These are phyloP conservation scores for Viridothelium virens DNA, from an alignment of 495 filamentous ascomycete genomes.

Conservation along the genomic window DNA sequence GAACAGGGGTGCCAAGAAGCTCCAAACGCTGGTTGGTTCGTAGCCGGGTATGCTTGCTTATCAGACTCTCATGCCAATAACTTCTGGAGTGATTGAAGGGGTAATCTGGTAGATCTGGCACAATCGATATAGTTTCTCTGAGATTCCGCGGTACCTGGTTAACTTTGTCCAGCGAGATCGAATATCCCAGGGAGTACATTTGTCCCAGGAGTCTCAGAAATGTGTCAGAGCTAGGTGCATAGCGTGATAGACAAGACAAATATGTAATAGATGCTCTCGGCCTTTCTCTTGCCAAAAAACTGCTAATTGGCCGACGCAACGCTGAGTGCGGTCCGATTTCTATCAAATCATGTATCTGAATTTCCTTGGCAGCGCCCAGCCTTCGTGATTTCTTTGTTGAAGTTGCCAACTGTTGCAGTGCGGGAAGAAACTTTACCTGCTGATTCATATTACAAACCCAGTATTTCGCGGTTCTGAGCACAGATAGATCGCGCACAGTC, in stretches of 20 bases:
- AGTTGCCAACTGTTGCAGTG: not conserved
- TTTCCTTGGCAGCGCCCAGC: not conserved
- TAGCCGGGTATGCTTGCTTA: conserved; percentile 43
- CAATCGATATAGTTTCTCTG: not conserved
- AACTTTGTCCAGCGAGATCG: conserved; percentile 21
- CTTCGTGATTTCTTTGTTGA: not conserved
- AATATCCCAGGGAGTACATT: conserved; percentile 23
- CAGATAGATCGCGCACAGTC: not conserved
- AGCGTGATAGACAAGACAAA: not conserved
- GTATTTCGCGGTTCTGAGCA: conserved; percentile 4
- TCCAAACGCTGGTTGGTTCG: conserved; percentile 43
- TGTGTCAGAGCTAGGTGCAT: not conserved
- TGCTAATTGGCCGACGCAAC: conserved; percentile 3
- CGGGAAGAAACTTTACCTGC: not conserved
- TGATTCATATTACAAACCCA: conserved; percentile 20
- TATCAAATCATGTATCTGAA: conserved; percentile 11
- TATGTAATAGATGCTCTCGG: not conserved
- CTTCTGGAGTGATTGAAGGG: conserved; percentile 11
- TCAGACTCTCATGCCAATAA: conserved; percentile 24
- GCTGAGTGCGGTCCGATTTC: conserved; percentile 21
- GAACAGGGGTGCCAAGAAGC: conserved; percentile 45
- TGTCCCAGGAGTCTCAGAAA: conserved; percentile 13
- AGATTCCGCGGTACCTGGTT: not conserved
- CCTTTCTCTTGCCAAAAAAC: not conserved
- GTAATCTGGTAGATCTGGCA: not conserved